Evolutionary conservation across 106 monocot genomes (phyloP), one percentile per base, ranked within the genome.

Genomic region (Dactylorhiza incarnata): DNA sequence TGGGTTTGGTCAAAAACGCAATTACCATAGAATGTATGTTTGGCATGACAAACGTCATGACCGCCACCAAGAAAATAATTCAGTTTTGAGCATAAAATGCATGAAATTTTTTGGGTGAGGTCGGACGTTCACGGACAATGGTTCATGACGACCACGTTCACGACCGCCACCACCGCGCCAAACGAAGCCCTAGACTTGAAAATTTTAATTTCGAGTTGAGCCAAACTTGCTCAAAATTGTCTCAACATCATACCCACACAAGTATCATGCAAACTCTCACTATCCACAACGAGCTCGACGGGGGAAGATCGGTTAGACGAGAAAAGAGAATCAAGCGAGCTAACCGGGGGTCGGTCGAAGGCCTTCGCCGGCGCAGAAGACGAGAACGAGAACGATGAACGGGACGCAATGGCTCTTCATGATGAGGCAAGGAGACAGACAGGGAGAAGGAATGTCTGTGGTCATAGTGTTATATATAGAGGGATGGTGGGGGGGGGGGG

Each of bases 381-480:
- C 4, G 67, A 74, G 2, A 29, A 78, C 26, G 61, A 85, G 71
- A 49, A 74, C 13, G 49, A 70, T 6, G 48, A 58, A 50, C 19
- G 62, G 51, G 4, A 77, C 26, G 13, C 1, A 26, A 15, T 9
- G 67, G 58, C 51, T 76, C 76, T 55, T 78, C 82, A 82, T 77
- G 17, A 54, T 45, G 26, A 24, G 43, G 59, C 9, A 59, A 22
- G 6, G 3, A 24, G 56, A 56, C 1, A 56, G 56, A 48, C 9
- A 46, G 6, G 20, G 17, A 46, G 50, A 24, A 25, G 11, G 16
- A 54, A 17, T 8, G 45, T 10, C 20, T 17, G 11, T 13, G 48
- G 15, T 13, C 13, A 66, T 66, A 13, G 66, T 68, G 74, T 13
- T 65, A 5, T 26, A 37, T 46, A 69, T 69, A 45, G 3, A 69